These are phyloP conservation scores for Penicillium fimorum DNA, from an alignment of 495 filamentous ascomycete species.

Conservation along the genomic window DNA sequence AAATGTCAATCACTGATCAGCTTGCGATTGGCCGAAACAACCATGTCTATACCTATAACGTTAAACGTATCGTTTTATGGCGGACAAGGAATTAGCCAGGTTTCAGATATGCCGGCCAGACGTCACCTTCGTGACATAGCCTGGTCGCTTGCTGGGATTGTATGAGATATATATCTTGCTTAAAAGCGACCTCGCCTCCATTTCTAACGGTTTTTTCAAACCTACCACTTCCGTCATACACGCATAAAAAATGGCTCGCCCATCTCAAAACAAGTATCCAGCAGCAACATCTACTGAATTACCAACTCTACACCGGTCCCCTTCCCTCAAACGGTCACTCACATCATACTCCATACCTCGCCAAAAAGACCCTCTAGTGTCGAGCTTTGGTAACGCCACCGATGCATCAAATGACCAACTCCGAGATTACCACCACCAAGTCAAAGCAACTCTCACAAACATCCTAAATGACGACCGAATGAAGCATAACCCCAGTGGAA, in stretches of 20 bases:
- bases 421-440: conserved; percentile 2
- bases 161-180: not conserved
- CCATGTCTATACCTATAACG: not conserved
- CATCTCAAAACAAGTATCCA: not conserved
- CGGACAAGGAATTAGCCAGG: conserved; percentile 5
- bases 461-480: conserved; percentile 13
- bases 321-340: not conserved
- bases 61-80: not conserved
- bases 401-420: not conserved
- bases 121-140: conserved; percentile 1
- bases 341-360: not conserved
- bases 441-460: conserved; percentile 12
- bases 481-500: conserved; percentile 7
- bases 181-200: not conserved
- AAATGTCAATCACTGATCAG: not conserved
- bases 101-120: not conserved
- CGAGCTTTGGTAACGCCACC: not conserved
- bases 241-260: not conserved
- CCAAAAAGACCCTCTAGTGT: not conserved
- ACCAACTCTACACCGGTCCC: not conserved
- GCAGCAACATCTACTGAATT: conserved; percentile 2
- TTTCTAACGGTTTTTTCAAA: not conserved
- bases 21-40: not conserved
- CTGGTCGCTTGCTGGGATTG: not conserved
- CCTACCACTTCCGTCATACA: not conserved